phyloP scores from a whole-genome alignment of 495 filamentous ascomycete genomes.

The Extremus antarcticus region DNA sequence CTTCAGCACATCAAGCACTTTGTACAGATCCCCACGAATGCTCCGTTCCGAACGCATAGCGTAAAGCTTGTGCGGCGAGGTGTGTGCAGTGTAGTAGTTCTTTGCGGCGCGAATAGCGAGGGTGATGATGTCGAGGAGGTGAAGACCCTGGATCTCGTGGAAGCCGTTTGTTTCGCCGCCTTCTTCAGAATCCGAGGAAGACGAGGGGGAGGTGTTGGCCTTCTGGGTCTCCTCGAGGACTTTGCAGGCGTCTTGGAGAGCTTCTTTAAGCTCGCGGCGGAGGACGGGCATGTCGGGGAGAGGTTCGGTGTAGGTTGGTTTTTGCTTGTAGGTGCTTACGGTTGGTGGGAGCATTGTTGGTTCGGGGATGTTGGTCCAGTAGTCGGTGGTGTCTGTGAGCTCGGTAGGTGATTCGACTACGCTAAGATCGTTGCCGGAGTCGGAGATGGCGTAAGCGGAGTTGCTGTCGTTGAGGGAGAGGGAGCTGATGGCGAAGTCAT shows the following conservation, averaged over 20 bases:
- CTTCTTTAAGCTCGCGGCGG: constrained; percentile 57
- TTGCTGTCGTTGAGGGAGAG: constrained; percentile 13
- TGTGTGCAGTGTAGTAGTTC: constrained; percentile 85
- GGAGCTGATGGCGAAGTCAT: constrained; percentile 6
- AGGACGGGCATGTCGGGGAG: constrained; percentile 73
- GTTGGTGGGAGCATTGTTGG: constrained; percentile 83
- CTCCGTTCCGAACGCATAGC: constrained; percentile 72
- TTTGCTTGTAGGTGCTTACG: constrained; percentile 87
- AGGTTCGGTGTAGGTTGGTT: constrained; percentile 73
- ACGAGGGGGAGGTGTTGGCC: background rate
- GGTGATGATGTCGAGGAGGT: constrained; percentile 83
- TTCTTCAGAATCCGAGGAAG: constrained; percentile 27
- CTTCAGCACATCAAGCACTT: constrained; percentile 80
- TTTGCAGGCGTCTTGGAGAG: constrained; percentile 54
- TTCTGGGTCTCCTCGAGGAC: constrained; percentile 42
- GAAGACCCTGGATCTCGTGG: constrained; percentile 81
- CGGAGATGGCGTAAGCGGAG: constrained; percentile 11
- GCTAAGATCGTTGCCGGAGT: constrained; percentile 24
- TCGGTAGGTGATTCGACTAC: constrained; percentile 49
- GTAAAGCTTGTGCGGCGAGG: constrained; percentile 70
- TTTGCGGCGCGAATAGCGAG: constrained; percentile 89
- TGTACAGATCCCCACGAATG: constrained; percentile 70
- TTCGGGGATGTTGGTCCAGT: constrained; percentile 44
- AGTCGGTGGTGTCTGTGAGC: constrained; percentile 38
- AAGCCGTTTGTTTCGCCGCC: constrained; percentile 40